Conservation (phyloP, 495 filamentous ascomycete genomes). For the Darksidea phi region DNA sequence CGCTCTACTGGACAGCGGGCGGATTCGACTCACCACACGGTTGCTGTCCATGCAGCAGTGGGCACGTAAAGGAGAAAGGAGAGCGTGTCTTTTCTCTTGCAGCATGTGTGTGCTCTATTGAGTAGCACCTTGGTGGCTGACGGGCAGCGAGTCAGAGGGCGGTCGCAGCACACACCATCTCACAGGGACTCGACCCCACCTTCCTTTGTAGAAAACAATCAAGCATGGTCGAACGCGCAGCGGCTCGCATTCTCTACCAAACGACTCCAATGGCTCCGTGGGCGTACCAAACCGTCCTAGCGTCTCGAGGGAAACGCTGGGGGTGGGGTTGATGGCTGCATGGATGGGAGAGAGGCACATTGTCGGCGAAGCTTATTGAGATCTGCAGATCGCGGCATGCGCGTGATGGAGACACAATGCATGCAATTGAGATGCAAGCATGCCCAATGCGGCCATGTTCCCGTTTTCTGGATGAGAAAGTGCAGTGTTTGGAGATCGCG, state of each 20-base stretch:
- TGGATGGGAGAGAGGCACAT: not conserved
- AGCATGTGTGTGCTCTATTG: not conserved
- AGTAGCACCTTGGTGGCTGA: not conserved
- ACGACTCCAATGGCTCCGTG: too few relatives aligned
- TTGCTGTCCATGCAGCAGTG: not conserved
- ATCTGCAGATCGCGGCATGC: conserved; percentile 14
- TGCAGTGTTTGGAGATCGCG: not conserved
- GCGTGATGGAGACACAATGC: conserved; percentile 2
- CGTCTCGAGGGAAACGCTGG: not conserved
- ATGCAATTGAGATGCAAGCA: not conserved
- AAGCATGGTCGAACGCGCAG: too few relatives aligned
- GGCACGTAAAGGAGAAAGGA: not conserved
- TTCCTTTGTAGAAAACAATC: too few relatives aligned
- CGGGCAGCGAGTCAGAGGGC: not conserved
- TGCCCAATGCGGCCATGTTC: conserved; percentile 8
- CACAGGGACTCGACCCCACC: too few relatives aligned
- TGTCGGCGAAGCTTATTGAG: conserved; percentile 2
- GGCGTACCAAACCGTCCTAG: too few relatives aligned
- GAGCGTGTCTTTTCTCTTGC: not conserved
- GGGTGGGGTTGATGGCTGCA: not conserved
- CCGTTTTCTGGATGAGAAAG: conserved; percentile 6
- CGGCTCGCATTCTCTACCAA: too few relatives aligned
- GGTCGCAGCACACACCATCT: too few relatives aligned
- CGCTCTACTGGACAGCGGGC: not conserved
- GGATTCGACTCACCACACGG: not conserved